Evolutionary conservation across 2,329 filamentous ascomycete species (phyloP).

Genomic region (Talaromyces sp.): DNA sequence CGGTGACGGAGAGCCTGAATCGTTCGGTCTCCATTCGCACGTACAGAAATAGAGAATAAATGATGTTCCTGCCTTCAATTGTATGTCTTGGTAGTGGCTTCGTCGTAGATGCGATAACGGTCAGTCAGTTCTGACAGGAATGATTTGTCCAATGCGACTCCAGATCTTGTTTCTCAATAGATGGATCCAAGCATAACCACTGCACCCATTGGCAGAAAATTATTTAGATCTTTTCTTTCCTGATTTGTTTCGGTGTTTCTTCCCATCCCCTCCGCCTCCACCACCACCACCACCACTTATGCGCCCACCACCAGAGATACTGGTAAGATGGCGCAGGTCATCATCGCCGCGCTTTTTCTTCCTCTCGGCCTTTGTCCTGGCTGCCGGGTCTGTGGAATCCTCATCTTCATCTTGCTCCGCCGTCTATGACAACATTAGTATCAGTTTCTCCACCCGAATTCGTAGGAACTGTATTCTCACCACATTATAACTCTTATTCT

Average conservation of each 20-base stretch:
- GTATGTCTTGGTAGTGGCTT: background rate
- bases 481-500: slow-evolving; percentile 23
- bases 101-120: background rate
- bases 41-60: slow-evolving; percentile 12
- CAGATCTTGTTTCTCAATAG: background rate
- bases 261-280: background rate
- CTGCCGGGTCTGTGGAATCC: slow-evolving; percentile 11
- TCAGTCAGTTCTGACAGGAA: background rate
- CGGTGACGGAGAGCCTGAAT: slow-evolving; percentile 35
- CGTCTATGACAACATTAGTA: background rate
- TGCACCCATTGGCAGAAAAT: background rate
- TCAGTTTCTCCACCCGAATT: background rate
- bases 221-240: slow-evolving; percentile 8
- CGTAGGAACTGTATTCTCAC: slow-evolving; percentile 11
- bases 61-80: background rate
- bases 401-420: background rate
- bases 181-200: background rate
- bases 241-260: slow-evolving; percentile 3
- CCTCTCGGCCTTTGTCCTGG: slow-evolving; percentile 14
- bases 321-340: slow-evolving; percentile 20
- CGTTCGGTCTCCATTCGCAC: slow-evolving; percentile 37
- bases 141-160: background rate
- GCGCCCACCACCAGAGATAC: slow-evolving; percentile 24
- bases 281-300: slow-evolving; percentile 19
- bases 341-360: slow-evolving; percentile 12